These are phyloP conservation scores for Nemania serpens DNA, from an alignment of 2,329 filamentous ascomycete species.

Conservation along the genomic window DNA sequence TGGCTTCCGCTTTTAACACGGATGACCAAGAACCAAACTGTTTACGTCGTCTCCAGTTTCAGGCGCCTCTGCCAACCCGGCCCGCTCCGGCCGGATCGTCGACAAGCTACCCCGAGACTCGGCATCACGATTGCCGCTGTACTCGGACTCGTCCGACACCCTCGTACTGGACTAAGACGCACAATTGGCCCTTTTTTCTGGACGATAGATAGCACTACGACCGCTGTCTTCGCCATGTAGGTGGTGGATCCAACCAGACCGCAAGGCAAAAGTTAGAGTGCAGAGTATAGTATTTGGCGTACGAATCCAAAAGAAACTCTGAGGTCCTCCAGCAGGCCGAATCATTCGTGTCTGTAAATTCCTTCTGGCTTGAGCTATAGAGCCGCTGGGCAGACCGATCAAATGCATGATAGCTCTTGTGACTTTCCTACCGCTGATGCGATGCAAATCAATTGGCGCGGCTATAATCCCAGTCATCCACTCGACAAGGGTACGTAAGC, in stretches of 20 bases:
- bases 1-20: constrained; percentile 3
- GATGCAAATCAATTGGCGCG: constrained; percentile 4
- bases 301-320: too few species aligned
- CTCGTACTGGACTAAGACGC: background rate
- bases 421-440: background rate
- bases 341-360: background rate
- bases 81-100: constrained; percentile 1
- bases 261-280: background rate
- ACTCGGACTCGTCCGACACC: background rate
- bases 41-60: background rate
- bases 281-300: background rate
- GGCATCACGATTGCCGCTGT: background rate
- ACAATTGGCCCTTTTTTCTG: background rate
- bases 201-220: background rate
- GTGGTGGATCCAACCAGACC: background rate
- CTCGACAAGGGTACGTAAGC: too few species aligned
- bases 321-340: too few species aligned
- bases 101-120: constrained; percentile 8
- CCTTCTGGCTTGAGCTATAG: background rate
- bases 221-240: background rate
- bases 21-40: background rate
- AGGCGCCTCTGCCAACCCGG: background rate
- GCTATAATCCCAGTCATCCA: background rate
- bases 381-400: background rate
- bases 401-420: background rate